A percentile compares a stretch with the other conserved stretches of the same genome.
Evolutionary conservation across 306 rosid genomes (phyloP).

Genomic region (Sesbania bispinosa): DNA sequence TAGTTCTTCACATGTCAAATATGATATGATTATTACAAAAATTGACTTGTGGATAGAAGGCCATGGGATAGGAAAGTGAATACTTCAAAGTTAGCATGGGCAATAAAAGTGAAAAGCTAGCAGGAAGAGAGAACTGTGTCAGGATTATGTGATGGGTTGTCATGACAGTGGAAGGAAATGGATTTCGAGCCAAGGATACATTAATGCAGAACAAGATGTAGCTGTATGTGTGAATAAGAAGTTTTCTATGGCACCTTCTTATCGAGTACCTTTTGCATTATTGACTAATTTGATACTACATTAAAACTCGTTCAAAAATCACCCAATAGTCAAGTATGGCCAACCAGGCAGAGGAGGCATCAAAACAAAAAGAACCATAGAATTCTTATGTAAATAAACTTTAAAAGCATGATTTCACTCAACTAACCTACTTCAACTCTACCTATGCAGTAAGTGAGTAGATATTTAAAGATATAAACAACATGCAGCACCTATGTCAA

Average conservation of each 20-base stretch:
- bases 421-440: slow-evolving; percentile 14
- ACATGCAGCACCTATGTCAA: background rate
- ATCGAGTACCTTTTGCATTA: background rate
- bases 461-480: background rate
- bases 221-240: background rate
- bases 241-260: background rate
- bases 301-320: background rate
- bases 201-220: background rate
- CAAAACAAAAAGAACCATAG: background rate
- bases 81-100: background rate
- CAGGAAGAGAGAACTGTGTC: background rate
- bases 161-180: background rate
- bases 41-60: background rate
- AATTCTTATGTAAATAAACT: slow-evolving; percentile 2
- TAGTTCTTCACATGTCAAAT: slow-evolving; percentile 18
- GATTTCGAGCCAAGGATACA: background rate
- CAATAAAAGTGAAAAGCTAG: background rate
- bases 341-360: background rate
- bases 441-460: slow-evolving; percentile 5
- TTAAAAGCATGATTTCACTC: background rate
- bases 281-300: background rate
- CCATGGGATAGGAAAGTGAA: background rate
- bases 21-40: background rate
- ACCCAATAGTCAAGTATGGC: background rate
- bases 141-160: background rate